Evolutionary conservation across 164 flowering plant genomes (phyloP), one percentile per base, ranked within the genome.

Genomic region (Houttuynia cordata): DNA sequence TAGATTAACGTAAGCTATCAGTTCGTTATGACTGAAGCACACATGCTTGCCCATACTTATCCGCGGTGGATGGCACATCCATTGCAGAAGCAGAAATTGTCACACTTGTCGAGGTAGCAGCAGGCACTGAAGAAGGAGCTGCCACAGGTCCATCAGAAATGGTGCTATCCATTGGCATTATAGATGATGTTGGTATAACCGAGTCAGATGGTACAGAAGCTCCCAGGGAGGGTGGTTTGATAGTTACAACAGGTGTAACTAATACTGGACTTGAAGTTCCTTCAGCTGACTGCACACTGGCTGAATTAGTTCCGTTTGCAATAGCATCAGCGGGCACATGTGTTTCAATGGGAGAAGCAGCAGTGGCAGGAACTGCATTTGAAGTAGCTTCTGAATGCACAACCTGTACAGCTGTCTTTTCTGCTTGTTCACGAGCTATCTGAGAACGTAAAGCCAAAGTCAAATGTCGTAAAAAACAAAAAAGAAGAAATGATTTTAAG

Each of bases 381-480:
- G 42, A 24, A 23, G 64, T 67, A 20, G 53, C 8, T 57, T 80
- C 89, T 24, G 78, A 53, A n/a, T 65, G 79, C 39, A 64, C 50
- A 51, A 66, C 77, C 67, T 78, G 80, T 65, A 62, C 67, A 67
- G 67, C 70, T 59, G 71, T 75, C 59, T 67, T 78, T 55, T 86
- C 83, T 41, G 97, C 88, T 60, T 78, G 87, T 70, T 93, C 97
- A 41, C 98, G 92, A 65, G 97, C 98, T 75, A 93, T 64, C 98
- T 93, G 79, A 63, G 53, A 45, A n/a, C n/a, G 56, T 61, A 55
- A 30, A 64, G 24, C 24, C 47, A 30, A n/a, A 13, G 21, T 23
- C 18, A 23, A 23, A 10, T 54, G 10, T 54, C n/a, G 10, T 42
- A 42, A 10, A 58, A 52, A 53, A 57, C 19, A 47, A 59, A 9